phyloP scores from a whole-genome alignment of 345 rosid species.

The Pugionium cornutum region DNA sequence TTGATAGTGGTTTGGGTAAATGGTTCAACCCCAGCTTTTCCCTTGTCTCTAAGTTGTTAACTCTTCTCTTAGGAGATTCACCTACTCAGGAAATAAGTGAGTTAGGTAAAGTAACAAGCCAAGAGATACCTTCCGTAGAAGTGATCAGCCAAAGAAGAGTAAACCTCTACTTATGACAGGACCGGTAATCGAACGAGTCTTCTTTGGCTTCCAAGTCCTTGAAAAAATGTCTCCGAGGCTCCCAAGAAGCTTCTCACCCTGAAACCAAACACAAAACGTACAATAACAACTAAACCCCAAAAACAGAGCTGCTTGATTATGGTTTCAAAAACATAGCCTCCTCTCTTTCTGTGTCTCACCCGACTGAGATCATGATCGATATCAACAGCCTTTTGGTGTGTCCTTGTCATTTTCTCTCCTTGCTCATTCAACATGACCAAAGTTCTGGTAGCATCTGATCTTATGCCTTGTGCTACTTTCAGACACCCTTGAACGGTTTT shows the following conservation, averaged over 20 bases:
- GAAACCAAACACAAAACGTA: constrained; percentile 36
- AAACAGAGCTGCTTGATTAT: not conserved
- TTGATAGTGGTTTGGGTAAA: constrained; percentile 46
- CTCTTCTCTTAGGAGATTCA: constrained; percentile 49
- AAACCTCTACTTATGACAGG: constrained; percentile 69
- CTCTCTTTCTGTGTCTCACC: constrained; percentile 44
- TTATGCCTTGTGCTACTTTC: constrained; percentile 84
- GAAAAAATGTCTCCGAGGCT: constrained; percentile 87
- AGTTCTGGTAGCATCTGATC: constrained; percentile 73
- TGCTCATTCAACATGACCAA: constrained; percentile 80
- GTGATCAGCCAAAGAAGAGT: constrained; percentile 10
- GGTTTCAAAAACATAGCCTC: constrained; percentile 8
- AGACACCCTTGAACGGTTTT: constrained; percentile 73
- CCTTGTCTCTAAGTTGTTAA: constrained; percentile 59
- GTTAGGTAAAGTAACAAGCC: constrained; percentile 11
- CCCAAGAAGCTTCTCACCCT: constrained; percentile 96
- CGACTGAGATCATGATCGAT: constrained; percentile 85
- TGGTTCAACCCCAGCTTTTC: constrained; percentile 75
- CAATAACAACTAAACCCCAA: not conserved
- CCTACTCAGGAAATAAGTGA: constrained; percentile 4
- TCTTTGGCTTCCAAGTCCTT: constrained; percentile 91
- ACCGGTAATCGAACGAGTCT: constrained; percentile 61
- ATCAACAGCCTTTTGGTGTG: constrained; percentile 63
- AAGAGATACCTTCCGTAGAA: not conserved
- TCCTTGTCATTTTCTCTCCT: constrained; percentile 71